phyloP scores from a whole-genome alignment of 2,329 filamentous ascomycete species.

The Exophiala sideris region DNA sequence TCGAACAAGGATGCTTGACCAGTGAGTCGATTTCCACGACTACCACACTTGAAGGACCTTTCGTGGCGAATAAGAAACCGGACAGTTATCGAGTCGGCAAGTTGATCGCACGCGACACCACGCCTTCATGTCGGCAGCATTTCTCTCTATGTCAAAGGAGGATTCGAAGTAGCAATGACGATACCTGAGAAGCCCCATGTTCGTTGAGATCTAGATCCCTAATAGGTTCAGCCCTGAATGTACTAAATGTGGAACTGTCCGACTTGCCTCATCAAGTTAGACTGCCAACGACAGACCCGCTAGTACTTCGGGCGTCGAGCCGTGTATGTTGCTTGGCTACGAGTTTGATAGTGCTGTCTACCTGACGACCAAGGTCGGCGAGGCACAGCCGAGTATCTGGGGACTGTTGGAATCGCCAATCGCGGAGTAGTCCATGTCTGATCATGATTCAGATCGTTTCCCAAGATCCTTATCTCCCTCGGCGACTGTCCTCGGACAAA shows the following conservation, averaged over 20 bases:
- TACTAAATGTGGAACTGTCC: conserved; percentile 1
- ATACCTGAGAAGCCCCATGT: neutral
- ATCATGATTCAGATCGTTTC: neutral
- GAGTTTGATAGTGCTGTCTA: neutral
- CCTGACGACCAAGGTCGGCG: neutral
- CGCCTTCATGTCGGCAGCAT: neutral
- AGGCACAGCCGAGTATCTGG: neutral
- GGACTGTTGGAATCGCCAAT: neutral
- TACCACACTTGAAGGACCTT: neutral
- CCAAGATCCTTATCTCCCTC: too few species aligned
- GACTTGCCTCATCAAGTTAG: conserved; percentile 3
- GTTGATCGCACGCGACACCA: neutral
- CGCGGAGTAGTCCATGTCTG: neutral
- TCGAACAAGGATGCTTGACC: neutral
- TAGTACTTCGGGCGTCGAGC: too few species aligned
- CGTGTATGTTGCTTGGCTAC: neutral
- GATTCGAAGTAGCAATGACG: too few species aligned
- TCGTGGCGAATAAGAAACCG: neutral
- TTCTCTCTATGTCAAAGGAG: neutral
- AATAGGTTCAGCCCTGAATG: neutral
- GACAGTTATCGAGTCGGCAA: neutral
- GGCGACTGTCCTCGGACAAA: too few species aligned
- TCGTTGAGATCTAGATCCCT: neutral
- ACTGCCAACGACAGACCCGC: neutral
- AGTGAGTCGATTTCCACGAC: neutral